These are phyloP conservation scores for Agaricus subrufescens DNA, from an alignment of 768 basidiomycete species.

Conservation along the genomic window DNA sequence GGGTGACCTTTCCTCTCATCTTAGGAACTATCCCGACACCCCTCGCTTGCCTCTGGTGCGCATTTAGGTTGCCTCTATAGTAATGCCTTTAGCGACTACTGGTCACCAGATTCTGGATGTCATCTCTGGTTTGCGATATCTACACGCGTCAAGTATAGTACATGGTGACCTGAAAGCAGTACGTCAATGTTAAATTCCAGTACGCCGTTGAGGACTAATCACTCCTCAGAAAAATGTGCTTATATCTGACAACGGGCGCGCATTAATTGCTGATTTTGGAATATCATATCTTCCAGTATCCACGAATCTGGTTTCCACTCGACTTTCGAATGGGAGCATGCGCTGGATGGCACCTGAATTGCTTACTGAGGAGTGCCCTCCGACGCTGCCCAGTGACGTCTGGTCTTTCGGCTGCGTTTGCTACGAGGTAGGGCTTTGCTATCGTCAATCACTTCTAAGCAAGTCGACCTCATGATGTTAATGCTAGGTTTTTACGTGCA, in stretches of 20 bases:
- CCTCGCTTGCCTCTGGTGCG: slow-evolving; percentile 13
- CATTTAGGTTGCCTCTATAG: too few species aligned
- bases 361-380: too few species aligned
- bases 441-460: too few species aligned
- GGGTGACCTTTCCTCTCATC: slow-evolving; percentile 15
- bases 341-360: too few species aligned
- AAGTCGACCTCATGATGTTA: too few species aligned
- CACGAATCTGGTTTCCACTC: too few species aligned
- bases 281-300: slow-evolving; percentile 8
- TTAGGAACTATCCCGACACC: slow-evolving; percentile 6
- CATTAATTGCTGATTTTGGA: slow-evolving; percentile 20
- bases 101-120: slow-evolving; percentile 8
- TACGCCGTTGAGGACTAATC: background rate
- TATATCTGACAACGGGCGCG: slow-evolving; percentile 14
- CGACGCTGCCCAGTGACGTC: too few species aligned
- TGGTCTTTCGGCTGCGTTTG: too few species aligned
- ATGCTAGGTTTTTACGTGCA: too few species aligned
- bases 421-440: too few species aligned
- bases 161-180: slow-evolving; percentile 21
- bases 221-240: slow-evolving; percentile 16
- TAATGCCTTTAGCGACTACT: too few species aligned
- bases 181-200: background rate
- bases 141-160: slow-evolving; percentile 14
- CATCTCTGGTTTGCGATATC: slow-evolving; percentile 13
- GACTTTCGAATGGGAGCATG: too few species aligned